phyloP scores from a whole-genome alignment of 2,329 filamentous ascomycete species.

The Cercospora zeae-maydis region DNA sequence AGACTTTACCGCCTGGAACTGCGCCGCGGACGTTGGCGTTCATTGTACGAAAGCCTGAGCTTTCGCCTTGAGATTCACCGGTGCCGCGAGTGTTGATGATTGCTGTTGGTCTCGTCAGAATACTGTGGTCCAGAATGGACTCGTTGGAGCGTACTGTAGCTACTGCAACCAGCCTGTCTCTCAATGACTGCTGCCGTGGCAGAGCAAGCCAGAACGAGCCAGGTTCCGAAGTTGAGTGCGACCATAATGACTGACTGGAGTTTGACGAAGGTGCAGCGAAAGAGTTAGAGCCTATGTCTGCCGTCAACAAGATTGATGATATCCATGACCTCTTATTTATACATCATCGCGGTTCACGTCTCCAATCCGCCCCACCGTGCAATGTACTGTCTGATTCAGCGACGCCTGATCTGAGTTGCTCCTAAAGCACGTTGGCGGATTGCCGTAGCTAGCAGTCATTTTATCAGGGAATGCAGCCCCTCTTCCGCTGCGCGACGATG shows the following conservation, averaged over 20 bases:
- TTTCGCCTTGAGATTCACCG: slow-evolving; percentile 25
- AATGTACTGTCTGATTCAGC: too few species aligned
- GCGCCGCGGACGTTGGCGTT: slow-evolving; percentile 31
- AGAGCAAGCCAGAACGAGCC: slow-evolving; percentile 9
- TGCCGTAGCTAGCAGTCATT: too few species aligned
- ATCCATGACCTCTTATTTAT: too few species aligned
- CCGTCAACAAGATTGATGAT: too few species aligned
- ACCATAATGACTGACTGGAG: neutral
- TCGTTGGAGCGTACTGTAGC: slow-evolving; percentile 11
- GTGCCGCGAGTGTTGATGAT: slow-evolving; percentile 33
- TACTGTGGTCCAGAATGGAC: neutral
- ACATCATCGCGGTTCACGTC: too few species aligned
- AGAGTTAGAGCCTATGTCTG: neutral
- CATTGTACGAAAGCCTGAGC: slow-evolving; percentile 37
- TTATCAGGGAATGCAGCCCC: too few species aligned
- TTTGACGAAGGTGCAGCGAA: neutral
- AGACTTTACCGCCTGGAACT: slow-evolving; percentile 35
- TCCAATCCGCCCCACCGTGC: too few species aligned
- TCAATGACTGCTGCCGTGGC: slow-evolving; percentile 13
- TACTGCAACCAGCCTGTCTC: slow-evolving; percentile 13
- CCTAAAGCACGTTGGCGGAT: too few species aligned
- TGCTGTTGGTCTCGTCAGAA: slow-evolving; percentile 12
- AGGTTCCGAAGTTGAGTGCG: neutral
- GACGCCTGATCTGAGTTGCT: too few species aligned
- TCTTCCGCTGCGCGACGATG: too few species aligned